These are phyloP conservation scores for Phytophthora kernoviae DNA, from an alignment of 352 stramenopile genomes.

Conservation along the genomic window DNA sequence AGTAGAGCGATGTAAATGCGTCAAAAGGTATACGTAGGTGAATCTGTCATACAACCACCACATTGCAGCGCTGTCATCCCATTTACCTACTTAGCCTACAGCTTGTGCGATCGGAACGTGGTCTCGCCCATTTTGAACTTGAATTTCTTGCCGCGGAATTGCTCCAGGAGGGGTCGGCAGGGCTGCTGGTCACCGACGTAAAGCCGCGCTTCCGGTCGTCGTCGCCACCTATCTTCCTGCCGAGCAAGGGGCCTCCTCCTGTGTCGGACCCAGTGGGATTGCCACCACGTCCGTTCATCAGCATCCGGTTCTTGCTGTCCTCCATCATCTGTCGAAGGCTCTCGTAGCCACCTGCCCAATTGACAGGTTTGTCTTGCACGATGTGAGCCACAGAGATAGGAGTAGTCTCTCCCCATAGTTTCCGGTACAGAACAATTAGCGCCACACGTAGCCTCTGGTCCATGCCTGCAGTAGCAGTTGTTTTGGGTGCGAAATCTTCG, in stretches of 20 bases:
- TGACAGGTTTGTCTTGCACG: constrained; percentile 75
- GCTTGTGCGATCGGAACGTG: constrained; percentile 80
- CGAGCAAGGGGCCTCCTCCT: constrained; percentile 2
- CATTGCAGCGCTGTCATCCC: no score
- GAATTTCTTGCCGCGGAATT: constrained; percentile 86
- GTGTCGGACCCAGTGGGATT: constrained; percentile 8
- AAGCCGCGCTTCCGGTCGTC: constrained; percentile 49
- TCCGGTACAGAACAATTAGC: constrained; percentile 78
- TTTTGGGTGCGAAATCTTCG: no score
- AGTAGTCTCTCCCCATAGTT: constrained; percentile 84
- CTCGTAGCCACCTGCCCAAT: constrained; percentile 85
- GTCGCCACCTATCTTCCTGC: constrained; percentile 21
- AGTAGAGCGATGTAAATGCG: background rate
- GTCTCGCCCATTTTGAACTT: constrained; percentile 87
- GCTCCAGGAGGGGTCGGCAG: constrained; percentile 61
- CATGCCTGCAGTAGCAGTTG: constrained; percentile 43
- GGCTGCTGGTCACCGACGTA: constrained; percentile 24
- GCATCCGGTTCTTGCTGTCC: constrained; percentile 71
- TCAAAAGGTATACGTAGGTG: no score
- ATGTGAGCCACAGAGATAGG: constrained; percentile 81
- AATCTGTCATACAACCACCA: no score
- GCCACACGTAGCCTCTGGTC: constrained; percentile 81
- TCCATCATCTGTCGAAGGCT: constrained; percentile 86
- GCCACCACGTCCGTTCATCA: constrained; percentile 34
- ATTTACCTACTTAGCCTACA: constrained; percentile 32